These are phyloP conservation scores for Dorcoceras hygrometricum DNA, from an alignment of 257 asterid genomes.

Conservation along the genomic window DNA sequence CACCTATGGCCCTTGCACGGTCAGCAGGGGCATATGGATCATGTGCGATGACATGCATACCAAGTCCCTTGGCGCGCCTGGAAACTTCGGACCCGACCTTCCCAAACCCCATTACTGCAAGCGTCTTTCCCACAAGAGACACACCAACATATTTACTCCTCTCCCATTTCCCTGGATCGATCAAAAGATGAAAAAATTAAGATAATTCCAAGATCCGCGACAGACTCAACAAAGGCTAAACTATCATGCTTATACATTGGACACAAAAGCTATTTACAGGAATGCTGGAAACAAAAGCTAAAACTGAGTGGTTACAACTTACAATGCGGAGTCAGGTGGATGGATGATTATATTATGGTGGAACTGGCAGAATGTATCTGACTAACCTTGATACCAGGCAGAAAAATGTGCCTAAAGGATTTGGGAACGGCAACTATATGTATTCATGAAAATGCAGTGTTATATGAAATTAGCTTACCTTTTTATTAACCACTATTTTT, in stretches of 20 bases:
- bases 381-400: neutral
- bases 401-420: neutral
- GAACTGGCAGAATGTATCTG: neutral
- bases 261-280: neutral
- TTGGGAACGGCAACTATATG: neutral
- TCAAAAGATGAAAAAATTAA: slow-evolving; percentile 16
- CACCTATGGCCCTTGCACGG: slow-evolving; percentile 93
- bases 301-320: neutral
- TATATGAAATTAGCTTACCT: neutral
- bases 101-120: slow-evolving; percentile 97
- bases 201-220: neutral
- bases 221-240: too few relatives aligned
- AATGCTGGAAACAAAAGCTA: neutral
- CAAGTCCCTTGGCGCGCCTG: slow-evolving; percentile 93
- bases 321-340: neutral
- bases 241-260: neutral
- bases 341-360: neutral
- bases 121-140: slow-evolving; percentile 90
- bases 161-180: slow-evolving; percentile 69
- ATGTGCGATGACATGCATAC: slow-evolving; percentile 91
- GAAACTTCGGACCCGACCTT: slow-evolving; percentile 99
- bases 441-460: neutral
- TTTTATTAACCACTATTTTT: neutral
- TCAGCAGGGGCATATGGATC: slow-evolving; percentile 96
- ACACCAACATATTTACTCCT: slow-evolving; percentile 93